Conservation (phyloP, 2,329 filamentous ascomycete genomes). For the Aspergillus alliaceus region DNA sequence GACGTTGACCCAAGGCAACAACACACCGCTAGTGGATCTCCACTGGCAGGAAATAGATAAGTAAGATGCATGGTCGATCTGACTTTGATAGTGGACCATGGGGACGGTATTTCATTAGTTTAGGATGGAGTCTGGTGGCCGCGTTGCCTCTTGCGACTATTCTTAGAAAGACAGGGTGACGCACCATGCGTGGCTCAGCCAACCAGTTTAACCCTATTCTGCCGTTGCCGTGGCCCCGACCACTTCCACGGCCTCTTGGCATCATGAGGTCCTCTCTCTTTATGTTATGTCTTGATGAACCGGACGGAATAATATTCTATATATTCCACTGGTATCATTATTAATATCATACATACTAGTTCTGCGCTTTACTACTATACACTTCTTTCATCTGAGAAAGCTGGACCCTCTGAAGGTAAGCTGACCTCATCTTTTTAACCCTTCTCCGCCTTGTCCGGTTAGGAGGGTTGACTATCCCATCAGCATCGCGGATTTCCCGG, state of each 20-base stretch:
- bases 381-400: background rate
- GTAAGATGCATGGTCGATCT: constrained; percentile 13
- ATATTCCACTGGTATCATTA: background rate
- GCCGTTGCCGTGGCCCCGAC: background rate
- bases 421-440: background rate
- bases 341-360: background rate
- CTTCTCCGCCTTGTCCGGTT: constrained; percentile 2
- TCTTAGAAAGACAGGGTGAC: constrained; percentile 13
- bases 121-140: constrained; percentile 4
- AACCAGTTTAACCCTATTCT: background rate
- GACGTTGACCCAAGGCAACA: constrained; percentile 1
- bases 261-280: background rate
- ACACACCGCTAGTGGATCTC: constrained; percentile 1
- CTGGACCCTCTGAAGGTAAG: background rate
- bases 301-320: too few species aligned
- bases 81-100: constrained; percentile 1
- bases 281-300: background rate
- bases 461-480: constrained; percentile 25
- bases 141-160: constrained; percentile 16
- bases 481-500: constrained; percentile 18
- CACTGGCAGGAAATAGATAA: background rate
- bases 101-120: background rate
- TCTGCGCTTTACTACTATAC: background rate
- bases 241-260: constrained; percentile 3
- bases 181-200: constrained; percentile 2